A percentile compares a stretch with the other conserved stretches of the same genome.
phyloP scores from a whole-genome alignment of 768 basidiomycete genomes.

The Tricholoma flavovirens region DNA sequence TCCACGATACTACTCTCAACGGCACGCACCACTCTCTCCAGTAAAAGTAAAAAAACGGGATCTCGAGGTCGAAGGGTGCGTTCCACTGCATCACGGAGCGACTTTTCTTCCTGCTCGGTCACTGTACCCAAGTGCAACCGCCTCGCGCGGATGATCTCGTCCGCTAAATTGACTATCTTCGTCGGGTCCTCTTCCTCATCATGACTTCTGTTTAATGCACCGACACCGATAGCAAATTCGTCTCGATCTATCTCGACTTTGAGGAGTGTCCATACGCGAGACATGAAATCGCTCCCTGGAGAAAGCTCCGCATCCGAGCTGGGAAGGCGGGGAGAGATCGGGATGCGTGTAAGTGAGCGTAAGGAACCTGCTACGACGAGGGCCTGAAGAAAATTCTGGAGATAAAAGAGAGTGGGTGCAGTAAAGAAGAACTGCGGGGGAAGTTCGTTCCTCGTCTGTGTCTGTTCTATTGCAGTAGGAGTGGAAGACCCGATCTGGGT shows the following conservation, averaged over 20 bases:
- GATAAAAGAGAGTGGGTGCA: constrained; percentile 43
- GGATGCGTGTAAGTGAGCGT: constrained; percentile 45
- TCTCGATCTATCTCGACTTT: constrained; percentile 45
- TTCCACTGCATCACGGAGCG: constrained; percentile 54
- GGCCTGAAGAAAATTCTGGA: constrained; percentile 70
- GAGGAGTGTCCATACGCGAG: constrained; percentile 63
- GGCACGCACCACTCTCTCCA: constrained; percentile 47
- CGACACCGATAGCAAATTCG: constrained; percentile 10
- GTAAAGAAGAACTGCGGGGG: constrained; percentile 67
- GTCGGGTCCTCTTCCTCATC: constrained; percentile 28
- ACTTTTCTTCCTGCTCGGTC: constrained; percentile 39
- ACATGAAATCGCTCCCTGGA: constrained; percentile 37
- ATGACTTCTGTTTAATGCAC: neutral
- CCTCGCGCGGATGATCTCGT: constrained; percentile 62
- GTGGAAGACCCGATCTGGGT: neutral
- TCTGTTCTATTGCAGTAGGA: neutral
- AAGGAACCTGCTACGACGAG: constrained; percentile 60
- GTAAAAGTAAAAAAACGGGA: constrained; percentile 62
- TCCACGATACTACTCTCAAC: constrained; percentile 11
- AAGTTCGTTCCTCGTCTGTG: constrained; percentile 33
- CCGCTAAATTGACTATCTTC: constrained; percentile 63
- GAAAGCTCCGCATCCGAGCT: neutral
- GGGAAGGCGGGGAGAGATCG: constrained; percentile 2
- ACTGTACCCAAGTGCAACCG: constrained; percentile 20
- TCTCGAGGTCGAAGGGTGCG: constrained; percentile 56